Evolutionary conservation across 73 alveolate species (phyloP).

Genomic region (Paramecium sonneborni): DNA sequence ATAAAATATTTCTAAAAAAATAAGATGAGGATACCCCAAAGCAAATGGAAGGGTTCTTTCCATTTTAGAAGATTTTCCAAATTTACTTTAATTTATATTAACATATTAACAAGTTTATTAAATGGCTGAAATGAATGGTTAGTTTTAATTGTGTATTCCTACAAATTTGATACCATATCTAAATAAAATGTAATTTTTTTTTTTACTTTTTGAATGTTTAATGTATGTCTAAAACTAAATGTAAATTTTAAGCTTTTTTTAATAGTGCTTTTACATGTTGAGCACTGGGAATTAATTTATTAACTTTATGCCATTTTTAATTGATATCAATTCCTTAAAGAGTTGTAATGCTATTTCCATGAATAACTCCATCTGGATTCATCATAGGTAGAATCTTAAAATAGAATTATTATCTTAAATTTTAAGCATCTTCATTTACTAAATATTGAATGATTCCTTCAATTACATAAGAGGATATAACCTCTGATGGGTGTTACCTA

Average conservation of each 20-base stretch:
- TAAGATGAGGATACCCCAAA: neutral
- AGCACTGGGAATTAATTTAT: neutral
- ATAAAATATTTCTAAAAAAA: neutral
- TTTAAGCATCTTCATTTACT: conserved; percentile 76
- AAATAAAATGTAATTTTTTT: neutral
- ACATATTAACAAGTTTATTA: neutral
- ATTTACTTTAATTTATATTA: neutral
- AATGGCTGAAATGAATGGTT: neutral
- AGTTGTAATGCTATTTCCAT: conserved; percentile 89
- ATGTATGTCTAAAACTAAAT: conserved; percentile 49
- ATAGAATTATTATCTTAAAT: conserved; percentile 86
- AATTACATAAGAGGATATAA: conserved; percentile 90
- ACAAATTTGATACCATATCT: neutral
- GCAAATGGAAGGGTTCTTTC: conserved; percentile 11
- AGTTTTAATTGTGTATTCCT: neutral
- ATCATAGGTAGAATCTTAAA: conserved; percentile 93
- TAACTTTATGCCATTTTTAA: conserved; percentile 79
- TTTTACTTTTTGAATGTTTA: conserved; percentile 38
- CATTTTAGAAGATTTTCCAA: neutral
- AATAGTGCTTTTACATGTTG: neutral
- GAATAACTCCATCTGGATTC: conserved; percentile 94
- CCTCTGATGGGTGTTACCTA: conserved; percentile 97
- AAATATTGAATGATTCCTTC: conserved; percentile 87
- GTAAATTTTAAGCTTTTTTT: neutral
- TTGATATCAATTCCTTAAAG: conserved; percentile 84